Evolutionary conservation across 108 stramenopile genomes (phyloP), one percentile per base, ranked within the genome.

Genomic region (Cyclotella cryptica): DNA sequence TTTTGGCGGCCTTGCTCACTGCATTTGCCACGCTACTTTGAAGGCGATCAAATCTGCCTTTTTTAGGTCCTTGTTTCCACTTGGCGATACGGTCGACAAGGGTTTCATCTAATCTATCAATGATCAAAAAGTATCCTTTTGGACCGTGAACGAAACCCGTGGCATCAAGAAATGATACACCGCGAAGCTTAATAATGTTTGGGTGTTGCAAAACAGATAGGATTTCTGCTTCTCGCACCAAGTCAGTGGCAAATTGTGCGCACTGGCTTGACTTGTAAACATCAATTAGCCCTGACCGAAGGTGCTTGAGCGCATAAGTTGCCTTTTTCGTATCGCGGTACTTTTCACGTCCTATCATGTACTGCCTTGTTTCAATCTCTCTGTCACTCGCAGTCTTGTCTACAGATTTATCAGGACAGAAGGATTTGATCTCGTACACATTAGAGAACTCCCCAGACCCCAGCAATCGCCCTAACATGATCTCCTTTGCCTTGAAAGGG

Each of bases 381-480:
- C 24, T 44, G n/a, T 24, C 9, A 4, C 21, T 62, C 24, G 28
- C 41, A 18, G 45, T 1, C 0, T n/a, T 39, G 19, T 28, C 35
- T 30, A 30, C 10, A 26, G 45, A 4, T 17, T 19, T 18, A 17
- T 39, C 14, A n/a, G 70, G 22, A 42, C 24, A 12, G 17, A 78
- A 70, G 6, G 77, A 78, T 69, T 81, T 58, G 49, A 93, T 73
- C 80, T 93, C 92, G 61, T 79, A 90, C 11, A 93, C 90, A 49
- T 90, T 77, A 28, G 87, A 87, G 77, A 88, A 93, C n/a, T 90
- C 89, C 19, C 92, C 92, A 1, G 71, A 67, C 0, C 92, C 92
- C 3, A 93, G 66, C 53, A 88, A 72, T 19, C 82, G 84, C 7
- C 92, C 92, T 14, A 89, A 44, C 29, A 81, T 67, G 11, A 93